Conservation (phyloP, 202 grass and related monocot species). For the Saccharum hybrid region DNA sequence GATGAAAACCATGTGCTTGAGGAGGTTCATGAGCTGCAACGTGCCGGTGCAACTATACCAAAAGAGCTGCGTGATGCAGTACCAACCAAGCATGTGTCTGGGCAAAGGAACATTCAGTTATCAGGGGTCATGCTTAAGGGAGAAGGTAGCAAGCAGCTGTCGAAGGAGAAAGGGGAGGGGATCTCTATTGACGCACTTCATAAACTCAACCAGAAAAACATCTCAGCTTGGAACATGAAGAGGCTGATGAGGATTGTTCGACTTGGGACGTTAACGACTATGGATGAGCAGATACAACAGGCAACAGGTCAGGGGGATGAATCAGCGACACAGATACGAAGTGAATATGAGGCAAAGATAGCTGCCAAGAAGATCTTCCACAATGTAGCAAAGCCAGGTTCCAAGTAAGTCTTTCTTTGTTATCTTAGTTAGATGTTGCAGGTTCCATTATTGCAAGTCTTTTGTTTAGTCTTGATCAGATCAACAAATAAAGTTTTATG, state of each 20-base stretch:
- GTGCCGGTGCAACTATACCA: slow-evolving; percentile 64
- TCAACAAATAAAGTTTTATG: not conserved
- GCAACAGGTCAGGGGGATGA: slow-evolving; percentile 58
- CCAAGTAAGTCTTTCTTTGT: slow-evolving; percentile 62
- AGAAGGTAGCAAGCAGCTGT: slow-evolving; percentile 60
- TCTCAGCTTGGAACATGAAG: slow-evolving; percentile 97
- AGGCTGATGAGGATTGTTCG: slow-evolving; percentile 81
- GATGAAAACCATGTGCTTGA: slow-evolving; percentile 63
- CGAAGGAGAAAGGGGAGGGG: slow-evolving; percentile 49
- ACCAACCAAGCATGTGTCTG: slow-evolving; percentile 49
- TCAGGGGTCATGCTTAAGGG: slow-evolving; percentile 46
- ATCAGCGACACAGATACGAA: slow-evolving; percentile 67
- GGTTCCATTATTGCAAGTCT: slow-evolving; percentile 2
- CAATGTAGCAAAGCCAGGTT: slow-evolving; percentile 70
- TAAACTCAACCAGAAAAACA: slow-evolving; percentile 79
- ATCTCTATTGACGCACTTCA: slow-evolving; percentile 77
- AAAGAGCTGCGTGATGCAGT: slow-evolving; percentile 56
- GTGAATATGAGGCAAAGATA: slow-evolving; percentile 74
- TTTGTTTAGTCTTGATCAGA: not conserved
- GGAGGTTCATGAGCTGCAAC: slow-evolving; percentile 78
- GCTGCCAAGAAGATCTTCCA: slow-evolving; percentile 86
- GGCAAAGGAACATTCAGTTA: slow-evolving; percentile 52
- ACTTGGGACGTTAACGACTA: slow-evolving; percentile 62
- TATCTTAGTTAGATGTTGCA: not conserved
- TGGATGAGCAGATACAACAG: slow-evolving; percentile 74